Evolutionary conservation across 495 filamentous ascomycete genomes (phyloP), one percentile per base, ranked within the genome.

Genomic region (Aspergillus homomorphus): DNA sequence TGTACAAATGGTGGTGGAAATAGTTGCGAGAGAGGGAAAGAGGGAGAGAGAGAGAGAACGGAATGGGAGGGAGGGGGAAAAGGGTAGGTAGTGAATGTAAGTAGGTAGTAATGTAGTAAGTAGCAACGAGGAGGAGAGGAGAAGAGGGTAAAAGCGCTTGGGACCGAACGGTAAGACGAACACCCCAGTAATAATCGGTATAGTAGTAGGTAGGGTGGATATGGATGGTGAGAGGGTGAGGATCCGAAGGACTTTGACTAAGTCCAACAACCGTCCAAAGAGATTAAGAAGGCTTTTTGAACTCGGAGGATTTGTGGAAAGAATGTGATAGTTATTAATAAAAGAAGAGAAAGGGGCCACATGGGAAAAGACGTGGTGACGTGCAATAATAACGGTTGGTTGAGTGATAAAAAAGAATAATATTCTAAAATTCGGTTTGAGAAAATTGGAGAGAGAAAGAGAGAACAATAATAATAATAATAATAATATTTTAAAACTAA

Each of bases 291-390:
- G 20, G 18, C 22, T 44, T 46, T 50, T 57, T 44, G 26, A 30
- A 52, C 38, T 66, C 62, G 65, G 64, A 68, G 61, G 56, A 62
- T 61, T 64, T 59, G 53, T 62, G 56, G 53, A 63, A 54, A 52
- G 56, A 62, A 64, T 53, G 58, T 53, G 62, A 62, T 52, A 55
- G 54, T 63, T 62, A 64, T 62, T 56, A 56, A 58, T 59, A 57
- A 53, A 63, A 54, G 56, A 52, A 62, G 56, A 59, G 65, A 64
- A 67, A 56, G 58, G 62, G 62, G 57, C 62, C 65, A 67, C 59
- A 63, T 67, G 59, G 56, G 51, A 53, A 19, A n/a, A 49, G 33
- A 44, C 20, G 49, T 44, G 28, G 26, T 63, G 61, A 63, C 57
- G 57, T 63, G 57, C 59, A 56, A 61, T 44, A 54, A 59, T 55